Evolutionary conservation across 371 early-diverging fungal genomes (phyloP).

Genomic region (Polyrhizophydium stewartii): DNA sequence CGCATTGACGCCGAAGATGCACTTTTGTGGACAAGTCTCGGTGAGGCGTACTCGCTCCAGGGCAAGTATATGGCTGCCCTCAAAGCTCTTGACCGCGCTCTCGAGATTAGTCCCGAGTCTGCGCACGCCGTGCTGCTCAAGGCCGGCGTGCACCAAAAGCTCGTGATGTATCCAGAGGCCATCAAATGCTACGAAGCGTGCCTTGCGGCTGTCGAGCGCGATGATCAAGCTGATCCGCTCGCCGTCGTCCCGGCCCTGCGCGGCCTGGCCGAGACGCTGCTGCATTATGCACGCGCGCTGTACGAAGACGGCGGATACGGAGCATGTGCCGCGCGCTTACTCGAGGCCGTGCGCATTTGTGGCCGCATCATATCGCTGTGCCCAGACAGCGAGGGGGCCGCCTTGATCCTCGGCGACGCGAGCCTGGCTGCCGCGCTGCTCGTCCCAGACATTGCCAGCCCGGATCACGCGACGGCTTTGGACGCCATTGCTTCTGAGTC

Average conservation of each 20-base stretch:
- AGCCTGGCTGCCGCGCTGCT: conserved; percentile 52
- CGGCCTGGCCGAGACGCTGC: conserved; percentile 61
- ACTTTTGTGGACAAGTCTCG: conserved; percentile 81
- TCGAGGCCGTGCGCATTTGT: conserved; percentile 36
- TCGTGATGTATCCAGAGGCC: conserved; percentile 63
- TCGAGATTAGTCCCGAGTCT: conserved; percentile 58
- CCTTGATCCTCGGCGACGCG: conserved; percentile 71
- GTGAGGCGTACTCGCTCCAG: conserved; percentile 76
- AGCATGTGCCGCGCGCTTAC: conserved; percentile 57
- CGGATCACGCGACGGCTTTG: neutral
- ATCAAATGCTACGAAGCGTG: conserved; percentile 16
- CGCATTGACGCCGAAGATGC: conserved; percentile 63
- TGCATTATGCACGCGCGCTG: conserved; percentile 59
- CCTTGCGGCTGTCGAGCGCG: conserved; percentile 26
- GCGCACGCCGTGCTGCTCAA: conserved; percentile 49
- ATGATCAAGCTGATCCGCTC: neutral
- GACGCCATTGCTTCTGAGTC: neutral
- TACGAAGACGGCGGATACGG: conserved; percentile 70
- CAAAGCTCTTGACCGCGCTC: conserved; percentile 72
- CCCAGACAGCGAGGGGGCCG: conserved; percentile 40
- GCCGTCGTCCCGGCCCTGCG: conserved; percentile 53
- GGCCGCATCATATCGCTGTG: conserved; percentile 9
- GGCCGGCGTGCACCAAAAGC: conserved; percentile 58
- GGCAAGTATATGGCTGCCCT: conserved; percentile 81
- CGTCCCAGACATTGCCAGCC: conserved; percentile 14